Conservation (phyloP, 1,139 yeast genomes). For the Pichiaceae sp. region DNA sequence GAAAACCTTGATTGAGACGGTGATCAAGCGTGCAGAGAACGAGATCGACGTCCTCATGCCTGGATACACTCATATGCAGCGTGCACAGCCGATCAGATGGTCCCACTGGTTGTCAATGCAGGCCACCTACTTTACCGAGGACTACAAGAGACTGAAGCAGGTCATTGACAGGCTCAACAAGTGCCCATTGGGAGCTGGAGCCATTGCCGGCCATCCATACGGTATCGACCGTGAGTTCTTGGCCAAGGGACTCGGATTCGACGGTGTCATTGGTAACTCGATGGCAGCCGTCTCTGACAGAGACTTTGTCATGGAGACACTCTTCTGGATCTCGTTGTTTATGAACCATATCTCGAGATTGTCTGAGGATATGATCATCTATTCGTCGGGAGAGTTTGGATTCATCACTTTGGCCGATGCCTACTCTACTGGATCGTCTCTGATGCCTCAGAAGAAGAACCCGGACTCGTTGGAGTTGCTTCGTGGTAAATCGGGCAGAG, state of each 20-base stretch:
- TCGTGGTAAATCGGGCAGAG: slow-evolving; percentile 96
- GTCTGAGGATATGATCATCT: slow-evolving; percentile 89
- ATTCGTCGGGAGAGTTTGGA: slow-evolving; percentile 96
- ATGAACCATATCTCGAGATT: slow-evolving; percentile 93
- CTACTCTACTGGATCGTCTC: slow-evolving; percentile 94
- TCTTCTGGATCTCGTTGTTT: slow-evolving; percentile 94
- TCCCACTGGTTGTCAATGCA: slow-evolving; percentile 93
- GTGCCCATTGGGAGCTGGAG: slow-evolving; percentile 94
- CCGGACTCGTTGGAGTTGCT: slow-evolving; percentile 92
- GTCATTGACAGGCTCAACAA: slow-evolving; percentile 74
- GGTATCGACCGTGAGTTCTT: slow-evolving; percentile 91
- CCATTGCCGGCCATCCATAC: slow-evolving; percentile 97
- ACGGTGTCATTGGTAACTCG: slow-evolving; percentile 87
- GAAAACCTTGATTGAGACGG: slow-evolving; percentile 53
- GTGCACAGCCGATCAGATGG: slow-evolving; percentile 99
- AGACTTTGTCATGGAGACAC: slow-evolving; percentile 93
- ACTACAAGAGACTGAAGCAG: slow-evolving; percentile 75
- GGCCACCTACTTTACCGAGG: slow-evolving; percentile 91
- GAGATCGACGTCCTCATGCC: slow-evolving; percentile 96
- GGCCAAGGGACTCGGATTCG: slow-evolving; percentile 71
- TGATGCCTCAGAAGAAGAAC: slow-evolving; percentile 99
- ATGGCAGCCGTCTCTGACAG: slow-evolving; percentile 93
- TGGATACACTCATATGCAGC: slow-evolving; percentile 95
- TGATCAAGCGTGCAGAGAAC: slow-evolving; percentile 65
- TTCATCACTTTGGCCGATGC: slow-evolving; percentile 92